Percentiles rank a stretch among this genome's conserved stretches.
Evolutionary conservation across 257 asterid genomes (phyloP).

Genomic region (Jacaranda copaia): DNA sequence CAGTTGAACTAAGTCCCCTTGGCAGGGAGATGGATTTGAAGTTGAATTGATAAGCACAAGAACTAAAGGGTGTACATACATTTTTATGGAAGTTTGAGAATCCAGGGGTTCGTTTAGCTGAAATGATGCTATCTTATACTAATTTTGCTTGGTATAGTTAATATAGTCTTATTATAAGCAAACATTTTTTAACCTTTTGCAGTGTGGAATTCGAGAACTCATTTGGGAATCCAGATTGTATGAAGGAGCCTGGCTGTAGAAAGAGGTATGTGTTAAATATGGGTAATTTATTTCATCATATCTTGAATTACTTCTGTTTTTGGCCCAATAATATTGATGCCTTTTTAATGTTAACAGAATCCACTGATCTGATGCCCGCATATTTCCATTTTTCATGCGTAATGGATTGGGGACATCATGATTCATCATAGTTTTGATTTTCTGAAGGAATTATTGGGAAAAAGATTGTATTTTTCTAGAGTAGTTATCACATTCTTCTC

Average conservation of each 20-base stretch:
- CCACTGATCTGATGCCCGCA: background rate
- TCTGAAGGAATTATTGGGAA: background rate
- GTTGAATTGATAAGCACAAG: too few species aligned
- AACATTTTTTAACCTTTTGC: slow-evolving; percentile 27
- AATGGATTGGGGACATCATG: background rate
- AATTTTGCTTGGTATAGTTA: background rate
- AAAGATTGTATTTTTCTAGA: background rate
- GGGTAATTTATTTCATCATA: background rate
- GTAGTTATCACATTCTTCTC: background rate
- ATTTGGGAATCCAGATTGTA: slow-evolving; percentile 41
- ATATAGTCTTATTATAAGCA: background rate
- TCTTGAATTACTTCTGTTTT: background rate
- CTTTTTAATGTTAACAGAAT: background rate
- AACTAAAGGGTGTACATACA: too few species aligned
- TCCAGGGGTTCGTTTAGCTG: background rate
- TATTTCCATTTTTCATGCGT: background rate
- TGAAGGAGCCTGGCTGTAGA: slow-evolving; percentile 50
- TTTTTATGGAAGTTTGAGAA: background rate
- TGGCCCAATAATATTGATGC: background rate
- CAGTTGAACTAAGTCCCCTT: background rate
- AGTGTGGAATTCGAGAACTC: slow-evolving; percentile 54
- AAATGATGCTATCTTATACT: background rate
- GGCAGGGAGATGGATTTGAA: background rate
- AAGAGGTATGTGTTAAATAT: slow-evolving; percentile 48
- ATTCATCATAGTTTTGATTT: background rate